Percentiles rank a stretch among this genome's conserved stretches.
Conservation (phyloP, 2,329 filamentous ascomycete species). For the Colletotrichum tanaceti region DNA sequence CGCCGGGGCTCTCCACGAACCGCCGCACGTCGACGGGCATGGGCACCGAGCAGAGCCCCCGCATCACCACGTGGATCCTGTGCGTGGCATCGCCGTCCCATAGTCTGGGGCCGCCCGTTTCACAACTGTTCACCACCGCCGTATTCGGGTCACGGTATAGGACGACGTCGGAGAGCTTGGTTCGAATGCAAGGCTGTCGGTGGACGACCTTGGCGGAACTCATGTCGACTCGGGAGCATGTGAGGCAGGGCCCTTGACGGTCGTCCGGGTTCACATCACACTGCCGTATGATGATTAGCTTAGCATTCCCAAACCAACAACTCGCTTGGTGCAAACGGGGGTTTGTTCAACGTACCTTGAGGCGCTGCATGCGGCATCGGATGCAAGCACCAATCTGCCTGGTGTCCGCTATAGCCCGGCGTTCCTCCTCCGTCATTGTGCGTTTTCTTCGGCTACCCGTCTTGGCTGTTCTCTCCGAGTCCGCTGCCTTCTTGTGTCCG, state of each 20-base stretch:
- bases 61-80: conserved; percentile 52
- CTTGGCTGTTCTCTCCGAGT: background rate
- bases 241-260: conserved; percentile 52
- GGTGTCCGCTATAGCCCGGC: conserved; percentile 51
- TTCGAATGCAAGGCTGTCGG: conserved; percentile 56
- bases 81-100: conserved; percentile 45
- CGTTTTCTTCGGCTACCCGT: background rate
- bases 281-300: conserved; percentile 44
- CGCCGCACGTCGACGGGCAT: conserved; percentile 55
- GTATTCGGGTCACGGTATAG: conserved; percentile 54
- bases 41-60: conserved; percentile 52
- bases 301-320: no score
- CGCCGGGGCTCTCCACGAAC: conserved; percentile 53
- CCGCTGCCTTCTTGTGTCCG: background rate
- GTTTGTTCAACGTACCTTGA: no score
- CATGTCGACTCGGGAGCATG: conserved; percentile 53
- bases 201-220: conserved; percentile 62
- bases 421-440: conserved; percentile 44
- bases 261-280: conserved; percentile 51
- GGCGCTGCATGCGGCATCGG: conserved; percentile 58
- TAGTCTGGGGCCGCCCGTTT: conserved; percentile 58
- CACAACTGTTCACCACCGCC: conserved; percentile 58
- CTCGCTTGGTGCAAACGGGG: no score
- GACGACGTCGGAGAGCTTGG: conserved; percentile 55
- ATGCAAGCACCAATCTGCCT: conserved; percentile 55